Evolutionary conservation across 2,329 filamentous ascomycete genomes (phyloP), one percentile per base, ranked within the genome.

Genomic region (Aspergillus sp.): DNA sequence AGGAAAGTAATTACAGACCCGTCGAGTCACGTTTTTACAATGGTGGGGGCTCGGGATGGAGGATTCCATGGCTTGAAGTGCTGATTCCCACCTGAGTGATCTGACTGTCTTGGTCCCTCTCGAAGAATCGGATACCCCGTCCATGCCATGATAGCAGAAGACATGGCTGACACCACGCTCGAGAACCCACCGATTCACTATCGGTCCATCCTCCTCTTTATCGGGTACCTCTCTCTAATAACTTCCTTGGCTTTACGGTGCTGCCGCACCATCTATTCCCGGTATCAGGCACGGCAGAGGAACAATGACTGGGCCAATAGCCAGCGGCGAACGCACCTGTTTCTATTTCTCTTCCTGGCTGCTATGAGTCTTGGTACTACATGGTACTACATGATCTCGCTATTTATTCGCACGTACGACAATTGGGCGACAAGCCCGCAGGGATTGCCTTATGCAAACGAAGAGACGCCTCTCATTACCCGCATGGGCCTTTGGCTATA

Each of bases 401-500:
- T 80, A 65, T 77, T 77, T 51, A 69, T 73, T 5, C 66, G 80
- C 17, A 83, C 80, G 3, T 84, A 84, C 68, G 70, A 75, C 41
- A 70, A 76, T 33, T 84, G 82, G 82, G 80, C 77, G n/a, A 37
- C 15, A 5, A 33, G 42, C 19, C 42, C 42, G 5, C 15, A 47
- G 17, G 51, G 51, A n/a, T 17, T 40, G 11, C 20, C 20, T 3
- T 54, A 48, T 20, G 27, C 52, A 13, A 19, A 12, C 44, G 65
- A 12, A 67, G 77, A 58, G 68, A 80, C 52, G 20, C 27, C 57
- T 5, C 20, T 52, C 15, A 3, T 63, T 34, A 39, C 39, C 12
- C 56, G 56, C 46, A 64, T 83, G 45, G 76, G 76, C 11, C 76
- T 78, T 24, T 87, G 84, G 84, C 67, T 84, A 58, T 78, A 74